A percentile compares a stretch with the other conserved stretches of the same genome.
Evolutionary conservation across 352 stramenopile species (phyloP).

Genomic region (Pilasporangium apinafurcum): DNA sequence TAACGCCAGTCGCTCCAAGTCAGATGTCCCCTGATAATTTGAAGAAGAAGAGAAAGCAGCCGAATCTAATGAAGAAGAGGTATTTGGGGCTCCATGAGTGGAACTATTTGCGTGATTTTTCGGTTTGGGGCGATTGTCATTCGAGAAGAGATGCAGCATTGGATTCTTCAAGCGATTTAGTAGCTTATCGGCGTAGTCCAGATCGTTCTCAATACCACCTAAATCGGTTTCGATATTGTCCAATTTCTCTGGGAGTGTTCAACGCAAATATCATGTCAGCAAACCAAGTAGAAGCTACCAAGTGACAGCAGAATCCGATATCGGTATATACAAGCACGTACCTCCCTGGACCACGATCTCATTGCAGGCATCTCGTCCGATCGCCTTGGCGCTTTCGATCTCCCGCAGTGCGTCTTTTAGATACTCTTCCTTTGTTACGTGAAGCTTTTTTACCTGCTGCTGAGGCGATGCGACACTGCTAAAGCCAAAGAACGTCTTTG

Average conservation of each 20-base stretch:
- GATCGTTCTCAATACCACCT: constrained; percentile 41
- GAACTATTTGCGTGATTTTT: constrained; percentile 3
- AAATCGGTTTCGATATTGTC: constrained; percentile 62
- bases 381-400: constrained; percentile 62
- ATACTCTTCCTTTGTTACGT: constrained; percentile 50
- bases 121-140: constrained; percentile 20
- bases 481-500: constrained; percentile 59
- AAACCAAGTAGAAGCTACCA: neutral
- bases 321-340: constrained; percentile 1
- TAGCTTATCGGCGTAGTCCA: constrained; percentile 74
- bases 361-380: constrained; percentile 58
- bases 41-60: neutral
- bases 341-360: constrained; percentile 68
- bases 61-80: neutral
- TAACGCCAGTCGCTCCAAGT: constrained; percentile 54
- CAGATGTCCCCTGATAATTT: constrained; percentile 8
- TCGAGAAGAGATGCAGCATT: constrained; percentile 63
- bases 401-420: constrained; percentile 68
- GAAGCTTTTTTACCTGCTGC: constrained; percentile 64
- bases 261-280: neutral
- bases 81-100: neutral
- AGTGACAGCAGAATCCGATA: neutral
- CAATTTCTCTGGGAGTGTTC: constrained; percentile 45
- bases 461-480: constrained; percentile 28
- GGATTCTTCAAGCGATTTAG: constrained; percentile 62